These are phyloP conservation scores for Gymnopus androsaceus DNA, from an alignment of 1,284 basidiomycete species.

Conservation along the genomic window DNA sequence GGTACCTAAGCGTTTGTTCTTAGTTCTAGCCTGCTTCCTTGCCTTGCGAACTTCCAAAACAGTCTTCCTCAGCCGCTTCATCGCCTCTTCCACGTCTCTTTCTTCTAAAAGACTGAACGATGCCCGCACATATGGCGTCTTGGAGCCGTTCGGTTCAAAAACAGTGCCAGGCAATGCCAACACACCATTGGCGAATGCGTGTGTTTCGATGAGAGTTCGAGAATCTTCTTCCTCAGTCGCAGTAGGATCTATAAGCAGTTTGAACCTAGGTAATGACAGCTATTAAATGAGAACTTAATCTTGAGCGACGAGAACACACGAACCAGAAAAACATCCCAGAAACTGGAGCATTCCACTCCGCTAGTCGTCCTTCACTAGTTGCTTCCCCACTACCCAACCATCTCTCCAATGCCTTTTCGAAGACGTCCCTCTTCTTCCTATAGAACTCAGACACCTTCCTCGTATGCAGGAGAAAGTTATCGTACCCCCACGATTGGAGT, in stretches of 20 bases:
- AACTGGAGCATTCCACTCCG: constrained; percentile 83
- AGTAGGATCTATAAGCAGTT: constrained; percentile 48
- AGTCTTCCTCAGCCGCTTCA: constrained; percentile 66
- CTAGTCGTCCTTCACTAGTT: constrained; percentile 40
- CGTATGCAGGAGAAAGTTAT: constrained; percentile 78
- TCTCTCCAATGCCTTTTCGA: constrained; percentile 56
- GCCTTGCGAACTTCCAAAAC: constrained; percentile 58
- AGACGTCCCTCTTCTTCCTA: constrained; percentile 74
- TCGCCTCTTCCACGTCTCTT: constrained; percentile 73
- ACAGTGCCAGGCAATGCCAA: constrained; percentile 84
- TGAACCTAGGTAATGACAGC: constrained; percentile 54
- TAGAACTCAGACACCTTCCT: constrained; percentile 79
- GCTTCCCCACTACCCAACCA: constrained; percentile 4
- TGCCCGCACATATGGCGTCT: constrained; percentile 75
- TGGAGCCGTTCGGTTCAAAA: constrained; percentile 73
- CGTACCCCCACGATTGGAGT: constrained; percentile 76
- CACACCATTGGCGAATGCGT: constrained; percentile 81
- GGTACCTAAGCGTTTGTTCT: not conserved
- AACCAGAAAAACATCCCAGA: constrained; percentile 95
- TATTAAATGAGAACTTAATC: not conserved
- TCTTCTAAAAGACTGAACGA: constrained; percentile 78
- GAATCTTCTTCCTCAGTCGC: constrained; percentile 60
- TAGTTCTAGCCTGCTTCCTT: constrained; percentile 20
- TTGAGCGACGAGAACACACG: constrained; percentile 38
- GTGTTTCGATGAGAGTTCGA: constrained; percentile 73